Evolutionary conservation across 2,329 filamentous ascomycete genomes (phyloP).

Genomic region (Nannizziopsis barbatae): DNA sequence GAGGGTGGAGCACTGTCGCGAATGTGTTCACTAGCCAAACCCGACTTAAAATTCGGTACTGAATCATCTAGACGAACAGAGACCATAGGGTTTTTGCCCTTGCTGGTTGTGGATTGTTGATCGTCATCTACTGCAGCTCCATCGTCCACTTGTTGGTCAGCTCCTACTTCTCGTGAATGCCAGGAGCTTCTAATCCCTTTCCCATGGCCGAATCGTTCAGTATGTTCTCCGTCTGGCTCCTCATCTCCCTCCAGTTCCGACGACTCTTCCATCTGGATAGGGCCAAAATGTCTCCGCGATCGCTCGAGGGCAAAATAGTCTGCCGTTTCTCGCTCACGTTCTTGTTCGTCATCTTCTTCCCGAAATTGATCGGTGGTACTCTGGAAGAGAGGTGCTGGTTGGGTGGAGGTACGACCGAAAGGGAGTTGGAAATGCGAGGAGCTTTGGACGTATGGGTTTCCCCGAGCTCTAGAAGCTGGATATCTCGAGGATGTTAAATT

Average conservation of each 20-base stretch:
- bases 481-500: conserved; percentile 37
- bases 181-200: conserved; percentile 48
- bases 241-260: conserved; percentile 66
- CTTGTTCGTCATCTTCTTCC: conserved; percentile 86
- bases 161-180: conserved; percentile 38
- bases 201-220: conserved; percentile 35
- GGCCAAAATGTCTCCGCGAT: conserved; percentile 78
- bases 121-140: conserved; percentile 20
- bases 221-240: conserved; percentile 37
- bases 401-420: conserved; percentile 63
- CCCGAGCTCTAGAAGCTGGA: conserved; percentile 41
- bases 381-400: conserved; percentile 79
- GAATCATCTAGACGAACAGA: conserved; percentile 73
- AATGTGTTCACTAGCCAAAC: conserved; percentile 33
- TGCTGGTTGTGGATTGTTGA: conserved; percentile 35
- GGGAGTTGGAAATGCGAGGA: conserved; percentile 65
- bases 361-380: conserved; percentile 81
- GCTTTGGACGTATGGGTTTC: conserved; percentile 67
- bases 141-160: conserved; percentile 28
- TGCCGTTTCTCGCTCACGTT: conserved; percentile 81
- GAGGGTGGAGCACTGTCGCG: conserved; percentile 42
- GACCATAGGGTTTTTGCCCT: conserved; percentile 59
- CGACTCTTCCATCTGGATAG: conserved; percentile 72
- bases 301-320: conserved; percentile 86
- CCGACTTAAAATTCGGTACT: conserved; percentile 36